A percentile compares a stretch with the other conserved stretches of the same genome.
Evolutionary conservation across 495 filamentous ascomycete species (phyloP).

Genomic region (Xylaria longipes): DNA sequence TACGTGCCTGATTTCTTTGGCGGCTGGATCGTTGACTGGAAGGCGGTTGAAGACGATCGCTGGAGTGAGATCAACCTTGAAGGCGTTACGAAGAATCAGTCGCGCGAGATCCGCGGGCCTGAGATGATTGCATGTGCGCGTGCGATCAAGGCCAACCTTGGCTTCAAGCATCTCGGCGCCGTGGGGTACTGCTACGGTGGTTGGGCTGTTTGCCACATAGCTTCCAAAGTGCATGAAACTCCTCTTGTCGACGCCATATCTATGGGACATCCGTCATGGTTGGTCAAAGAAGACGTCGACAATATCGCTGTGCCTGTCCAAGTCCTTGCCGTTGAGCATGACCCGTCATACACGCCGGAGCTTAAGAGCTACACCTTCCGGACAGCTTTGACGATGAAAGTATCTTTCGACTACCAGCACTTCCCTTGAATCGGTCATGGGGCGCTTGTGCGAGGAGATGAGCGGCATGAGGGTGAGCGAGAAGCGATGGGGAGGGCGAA

Average conservation of each 20-base stretch:
- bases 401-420: constrained; percentile 63
- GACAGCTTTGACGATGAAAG: constrained; percentile 46
- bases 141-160: constrained; percentile 42
- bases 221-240: constrained; percentile 38
- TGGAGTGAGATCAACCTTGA: constrained; percentile 18
- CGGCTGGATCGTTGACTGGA: constrained; percentile 43
- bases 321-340: constrained; percentile 62
- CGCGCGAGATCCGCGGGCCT: constrained; percentile 53
- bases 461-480: constrained; percentile 48
- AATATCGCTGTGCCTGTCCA: constrained; percentile 59
- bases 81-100: constrained; percentile 46
- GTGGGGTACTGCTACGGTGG: constrained; percentile 68
- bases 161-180: constrained; percentile 54
- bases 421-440: constrained; percentile 62
- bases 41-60: constrained; percentile 36
- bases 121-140: constrained; percentile 59
- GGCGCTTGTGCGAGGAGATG: constrained; percentile 55
- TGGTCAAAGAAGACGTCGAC: constrained; percentile 58
- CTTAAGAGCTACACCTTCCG: constrained; percentile 54
- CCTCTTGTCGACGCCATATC: constrained; percentile 62
- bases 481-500: constrained; percentile 56
- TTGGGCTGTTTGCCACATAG: constrained; percentile 60
- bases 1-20: constrained; percentile 64
- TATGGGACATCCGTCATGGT: constrained; percentile 58
- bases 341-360: constrained; percentile 55